A percentile compares a stretch with the other conserved stretches of the same genome.
Evolutionary conservation across 345 rosid genomes (phyloP).

Genomic region (Dovyalis caffra): DNA sequence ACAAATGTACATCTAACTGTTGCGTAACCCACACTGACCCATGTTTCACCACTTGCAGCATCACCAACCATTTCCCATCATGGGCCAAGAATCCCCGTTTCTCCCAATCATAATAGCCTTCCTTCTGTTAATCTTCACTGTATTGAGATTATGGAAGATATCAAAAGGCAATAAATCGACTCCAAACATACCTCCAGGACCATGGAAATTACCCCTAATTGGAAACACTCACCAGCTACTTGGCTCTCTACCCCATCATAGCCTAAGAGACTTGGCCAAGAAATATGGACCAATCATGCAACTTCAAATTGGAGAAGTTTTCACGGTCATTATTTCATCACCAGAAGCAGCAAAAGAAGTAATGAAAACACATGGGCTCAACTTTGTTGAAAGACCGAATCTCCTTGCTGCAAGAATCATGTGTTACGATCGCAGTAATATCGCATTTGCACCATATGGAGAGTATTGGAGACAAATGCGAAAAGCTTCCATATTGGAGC

Average conservation of each 20-base stretch:
- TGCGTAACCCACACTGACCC: too few species aligned
- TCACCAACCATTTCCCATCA: neutral
- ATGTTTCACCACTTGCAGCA: too few species aligned
- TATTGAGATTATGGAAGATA: neutral
- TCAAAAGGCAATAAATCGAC: neutral
- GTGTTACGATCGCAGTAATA: neutral
- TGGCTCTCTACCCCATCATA: slow-evolving; percentile 5
- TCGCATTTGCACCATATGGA: neutral
- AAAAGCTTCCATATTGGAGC: slow-evolving; percentile 3
- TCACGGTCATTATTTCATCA: neutral
- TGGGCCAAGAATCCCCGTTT: neutral
- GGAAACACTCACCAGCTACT: slow-evolving; percentile 35
- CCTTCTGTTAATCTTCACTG: neutral
- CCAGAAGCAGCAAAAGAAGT: slow-evolving; percentile 14
- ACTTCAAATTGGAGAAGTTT: slow-evolving; percentile 12
- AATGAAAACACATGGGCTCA: slow-evolving; percentile 7
- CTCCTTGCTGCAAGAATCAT: neutral
- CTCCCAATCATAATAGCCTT: neutral
- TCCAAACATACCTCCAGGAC: slow-evolving; percentile 23
- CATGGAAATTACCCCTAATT: slow-evolving; percentile 31
- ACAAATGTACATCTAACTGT: too few species aligned
- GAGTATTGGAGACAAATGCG: slow-evolving; percentile 14
- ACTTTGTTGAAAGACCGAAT: neutral
- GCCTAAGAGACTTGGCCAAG: neutral
- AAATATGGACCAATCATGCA: slow-evolving; percentile 11